phyloP scores from a whole-genome alignment of 371 early-diverging fungal genomes.

The Zychaea mexicana region DNA sequence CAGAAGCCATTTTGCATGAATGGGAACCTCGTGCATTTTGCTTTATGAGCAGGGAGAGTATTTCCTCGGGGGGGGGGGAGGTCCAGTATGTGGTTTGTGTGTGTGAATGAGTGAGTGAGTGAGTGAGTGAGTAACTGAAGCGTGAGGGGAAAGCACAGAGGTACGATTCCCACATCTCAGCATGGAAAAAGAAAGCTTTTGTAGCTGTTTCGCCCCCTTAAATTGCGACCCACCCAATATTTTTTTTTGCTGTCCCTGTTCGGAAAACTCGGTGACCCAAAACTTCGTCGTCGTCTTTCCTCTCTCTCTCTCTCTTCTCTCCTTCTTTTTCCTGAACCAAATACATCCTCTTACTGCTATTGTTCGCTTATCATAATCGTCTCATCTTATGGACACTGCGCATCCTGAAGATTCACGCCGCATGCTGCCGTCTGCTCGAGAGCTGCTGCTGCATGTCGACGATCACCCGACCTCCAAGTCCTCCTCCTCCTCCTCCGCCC shows the following conservation, averaged over 20 bases:
- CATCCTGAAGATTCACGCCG: constrained; percentile 21
- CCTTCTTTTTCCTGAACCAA: constrained; percentile 11
- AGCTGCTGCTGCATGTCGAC: constrained; percentile 21
- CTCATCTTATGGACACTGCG: constrained; percentile 24
- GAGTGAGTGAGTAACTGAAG: no score
- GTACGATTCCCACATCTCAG: not conserved
- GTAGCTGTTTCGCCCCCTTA: no score
- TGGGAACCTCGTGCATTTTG: constrained; percentile 5
- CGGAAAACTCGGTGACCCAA: not conserved
- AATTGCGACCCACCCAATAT: no score
- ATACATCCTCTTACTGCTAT: not conserved
- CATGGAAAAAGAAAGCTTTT: no score
- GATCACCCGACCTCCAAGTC: constrained; percentile 3
- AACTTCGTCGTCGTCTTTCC: constrained; percentile 4
- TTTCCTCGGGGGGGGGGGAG: not conserved
- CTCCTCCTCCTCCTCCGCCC: not conserved
- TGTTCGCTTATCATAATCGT: not conserved
- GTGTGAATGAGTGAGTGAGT: not conserved
- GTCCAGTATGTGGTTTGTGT: no score
- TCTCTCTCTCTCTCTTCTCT: constrained; percentile 5
- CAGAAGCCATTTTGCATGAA: not conserved
- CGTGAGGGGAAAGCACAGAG: no score
- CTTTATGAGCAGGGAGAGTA: not conserved
- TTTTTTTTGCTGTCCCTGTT: not conserved
- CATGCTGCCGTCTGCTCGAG: constrained; percentile 33